Base-by-base conservation (phyloP, 192 early-diverging fungal species). In the Spinellus fusiger region DNA sequence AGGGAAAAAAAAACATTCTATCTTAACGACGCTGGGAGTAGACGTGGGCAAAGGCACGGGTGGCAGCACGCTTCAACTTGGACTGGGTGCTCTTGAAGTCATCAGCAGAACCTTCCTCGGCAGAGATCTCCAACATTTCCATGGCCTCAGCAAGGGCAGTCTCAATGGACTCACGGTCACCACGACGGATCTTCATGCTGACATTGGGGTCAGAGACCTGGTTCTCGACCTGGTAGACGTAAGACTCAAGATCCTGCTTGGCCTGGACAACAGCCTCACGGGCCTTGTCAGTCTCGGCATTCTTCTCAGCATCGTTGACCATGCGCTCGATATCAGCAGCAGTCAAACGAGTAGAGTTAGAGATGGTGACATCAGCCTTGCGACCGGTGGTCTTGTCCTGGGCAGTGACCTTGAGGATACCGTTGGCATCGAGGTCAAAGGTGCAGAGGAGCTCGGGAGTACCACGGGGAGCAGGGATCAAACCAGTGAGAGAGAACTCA, bases 321-420 rank as follows among this genome's bases (percentile, higher is more conserved):
- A 97, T 95, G 70, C 91, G 87, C 69, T 95, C 90, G 65, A 97
- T 94, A 69, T 97, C 94, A 57, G 84, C 88, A 54, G 86, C 86
- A 52, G 88, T 89, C 61, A 97, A 81, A 63, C 92, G 91, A 52
- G 91, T 89, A 62, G 89, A 90, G 86, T 95, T 95, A 73, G 89
- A 89, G 81, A 97, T 95, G 78, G 93, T 93, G 77, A 97, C 89
- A 80, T 88, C 86, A 70, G 87, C 86, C 76, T 90, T 89, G 70
- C 86, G 83, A 71, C 93, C 93, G 27, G 94, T 93, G 59, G 89
- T 85, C 83, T 89, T 92, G 79, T 97, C 94, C 58, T 85, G 81
- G 64, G 94, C 89, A 53, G 88, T 89, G 57, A 96, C 94, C 74
- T 90, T 91, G 44, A 92, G 77, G 77, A 92, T 89, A 77, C 90